phyloP scores from a whole-genome alignment of 139 green algal species.

The Chlamydomonas schloesseri region DNA sequence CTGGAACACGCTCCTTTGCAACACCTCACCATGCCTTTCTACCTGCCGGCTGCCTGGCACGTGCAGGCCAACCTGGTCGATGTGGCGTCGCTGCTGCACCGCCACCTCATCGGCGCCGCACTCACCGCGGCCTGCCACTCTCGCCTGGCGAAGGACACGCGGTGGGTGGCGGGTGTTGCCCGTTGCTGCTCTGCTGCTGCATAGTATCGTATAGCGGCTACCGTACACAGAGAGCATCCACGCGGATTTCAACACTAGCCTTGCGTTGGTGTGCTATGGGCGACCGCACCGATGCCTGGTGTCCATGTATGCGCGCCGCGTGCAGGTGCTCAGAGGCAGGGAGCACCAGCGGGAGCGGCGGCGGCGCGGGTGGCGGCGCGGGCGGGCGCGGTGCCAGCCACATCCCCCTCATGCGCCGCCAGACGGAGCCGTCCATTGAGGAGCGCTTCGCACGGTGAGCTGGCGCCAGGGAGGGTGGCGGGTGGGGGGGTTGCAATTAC shows the following conservation, averaged over 20 bases:
- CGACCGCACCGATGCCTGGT: too few relatives aligned
- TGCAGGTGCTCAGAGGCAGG: not conserved
- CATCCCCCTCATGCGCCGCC: slow-evolving; percentile 63
- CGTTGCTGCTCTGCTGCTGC: not conserved
- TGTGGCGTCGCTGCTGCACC: slow-evolving; percentile 23
- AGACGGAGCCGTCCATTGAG: slow-evolving; percentile 71
- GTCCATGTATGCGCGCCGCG: not conserved
- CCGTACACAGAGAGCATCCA: too few relatives aligned
- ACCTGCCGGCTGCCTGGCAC: too few relatives aligned
- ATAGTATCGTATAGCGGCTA: not conserved
- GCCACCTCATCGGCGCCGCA: slow-evolving; percentile 41
- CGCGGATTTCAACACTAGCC: too few relatives aligned
- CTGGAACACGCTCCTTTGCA: too few relatives aligned
- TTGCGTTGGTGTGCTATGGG: too few relatives aligned
- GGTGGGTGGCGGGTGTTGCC: not conserved
- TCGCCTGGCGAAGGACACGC: slow-evolving; percentile 22
- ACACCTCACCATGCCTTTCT: too few relatives aligned
- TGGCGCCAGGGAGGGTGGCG: not conserved
- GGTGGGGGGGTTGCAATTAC: not conserved
- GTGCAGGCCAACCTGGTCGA: not conserved
- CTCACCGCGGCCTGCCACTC: slow-evolving; percentile 39
- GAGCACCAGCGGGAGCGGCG: not conserved
- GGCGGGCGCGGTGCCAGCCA: slow-evolving; percentile 25
- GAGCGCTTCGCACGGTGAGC: slow-evolving; percentile 62
- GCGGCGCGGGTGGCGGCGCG: not conserved